These are phyloP conservation scores for Gonapodya prolifera DNA, from an alignment of 192 early-diverging fungal species.

Conservation along the genomic window DNA sequence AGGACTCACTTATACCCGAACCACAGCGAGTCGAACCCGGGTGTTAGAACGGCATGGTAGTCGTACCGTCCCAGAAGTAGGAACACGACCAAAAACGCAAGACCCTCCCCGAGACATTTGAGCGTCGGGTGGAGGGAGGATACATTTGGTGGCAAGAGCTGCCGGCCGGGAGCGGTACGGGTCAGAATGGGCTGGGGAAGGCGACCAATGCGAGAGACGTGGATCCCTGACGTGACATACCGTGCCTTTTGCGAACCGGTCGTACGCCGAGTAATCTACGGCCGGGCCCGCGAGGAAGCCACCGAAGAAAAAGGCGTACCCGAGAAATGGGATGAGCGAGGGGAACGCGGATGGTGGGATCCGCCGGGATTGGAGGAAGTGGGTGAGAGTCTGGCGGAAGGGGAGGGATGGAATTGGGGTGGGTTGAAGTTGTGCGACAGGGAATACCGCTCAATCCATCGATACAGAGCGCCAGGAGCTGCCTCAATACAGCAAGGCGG, in stretches of 20 bases:
- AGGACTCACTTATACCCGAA: no score
- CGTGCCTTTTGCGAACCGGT: conserved; percentile 33
- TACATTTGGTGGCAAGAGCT: no score
- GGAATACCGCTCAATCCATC: no score
- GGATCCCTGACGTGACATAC: background rate
- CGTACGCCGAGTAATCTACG: conserved; percentile 50
- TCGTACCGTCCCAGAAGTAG: conserved; percentile 22
- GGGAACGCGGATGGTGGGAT: conserved; percentile 53
- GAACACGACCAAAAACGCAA: conserved; percentile 18
- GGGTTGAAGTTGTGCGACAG: no score
- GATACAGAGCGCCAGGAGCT: no score
- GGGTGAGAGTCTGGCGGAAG: no score
- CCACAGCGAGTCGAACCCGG: conserved; percentile 17
- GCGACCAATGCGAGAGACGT: background rate
- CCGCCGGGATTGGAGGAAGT: conserved; percentile 52
- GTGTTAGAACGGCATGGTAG: conserved; percentile 14
- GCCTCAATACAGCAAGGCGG: no score
- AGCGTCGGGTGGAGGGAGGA: conserved; percentile 19
- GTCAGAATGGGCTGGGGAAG: background rate
- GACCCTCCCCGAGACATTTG: conserved; percentile 17
- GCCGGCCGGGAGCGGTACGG: background rate
- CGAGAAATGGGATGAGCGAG: conserved; percentile 59
- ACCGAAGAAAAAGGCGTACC: conserved; percentile 83
- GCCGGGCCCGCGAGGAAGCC: conserved; percentile 76
- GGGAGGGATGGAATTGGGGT: no score